Evolutionary conservation across 2,329 filamentous ascomycete species (phyloP).

Genomic region (Ophiostoma himal-ulmi): DNA sequence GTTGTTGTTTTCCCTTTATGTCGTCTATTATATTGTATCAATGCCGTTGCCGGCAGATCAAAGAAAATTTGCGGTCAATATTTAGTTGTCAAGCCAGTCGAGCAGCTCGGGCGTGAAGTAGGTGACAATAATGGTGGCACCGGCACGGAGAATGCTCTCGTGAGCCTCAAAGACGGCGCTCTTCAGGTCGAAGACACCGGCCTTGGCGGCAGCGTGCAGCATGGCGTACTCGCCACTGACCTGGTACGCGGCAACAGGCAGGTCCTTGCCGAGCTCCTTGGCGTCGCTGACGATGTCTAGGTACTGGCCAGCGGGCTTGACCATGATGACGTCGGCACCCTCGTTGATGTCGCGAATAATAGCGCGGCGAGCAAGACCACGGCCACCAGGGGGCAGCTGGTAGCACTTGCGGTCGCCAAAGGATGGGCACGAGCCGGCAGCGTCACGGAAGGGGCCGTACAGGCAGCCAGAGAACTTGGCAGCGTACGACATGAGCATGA

Average conservation of each 20-base stretch:
- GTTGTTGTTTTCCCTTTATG: not conserved
- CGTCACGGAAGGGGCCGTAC: conserved; percentile 95
- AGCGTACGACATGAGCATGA: conserved; percentile 93
- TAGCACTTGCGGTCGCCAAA: conserved; percentile 97
- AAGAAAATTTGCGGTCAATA: not conserved
- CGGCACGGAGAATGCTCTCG: conserved; percentile 86
- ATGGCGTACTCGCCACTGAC: conserved; percentile 96
- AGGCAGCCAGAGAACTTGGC: conserved; percentile 96
- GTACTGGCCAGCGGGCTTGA: conserved; percentile 94
- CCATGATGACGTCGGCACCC: conserved; percentile 97
- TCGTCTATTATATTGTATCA: not conserved
- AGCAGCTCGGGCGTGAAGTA: conserved; percentile 86
- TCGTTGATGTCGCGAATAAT: conserved; percentile 86
- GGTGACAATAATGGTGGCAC: conserved; percentile 85
- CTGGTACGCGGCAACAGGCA: conserved; percentile 93
- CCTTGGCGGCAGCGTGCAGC: conserved; percentile 93
- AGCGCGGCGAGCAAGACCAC: conserved; percentile 83
- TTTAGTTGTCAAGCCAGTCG: conserved; percentile 48
- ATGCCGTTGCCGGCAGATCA: not conserved
- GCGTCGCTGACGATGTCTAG: conserved; percentile 97
- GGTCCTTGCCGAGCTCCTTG: conserved; percentile 84
- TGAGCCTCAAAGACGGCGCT: conserved; percentile 92
- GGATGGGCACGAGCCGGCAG: conserved; percentile 80
- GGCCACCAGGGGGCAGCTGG: conserved; percentile 86
- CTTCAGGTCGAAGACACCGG: conserved; percentile 92